Evolutionary conservation across 140 eudicot species (phyloP), one percentile per base, ranked within the genome.

Genomic region (Flaveria floridana): DNA sequence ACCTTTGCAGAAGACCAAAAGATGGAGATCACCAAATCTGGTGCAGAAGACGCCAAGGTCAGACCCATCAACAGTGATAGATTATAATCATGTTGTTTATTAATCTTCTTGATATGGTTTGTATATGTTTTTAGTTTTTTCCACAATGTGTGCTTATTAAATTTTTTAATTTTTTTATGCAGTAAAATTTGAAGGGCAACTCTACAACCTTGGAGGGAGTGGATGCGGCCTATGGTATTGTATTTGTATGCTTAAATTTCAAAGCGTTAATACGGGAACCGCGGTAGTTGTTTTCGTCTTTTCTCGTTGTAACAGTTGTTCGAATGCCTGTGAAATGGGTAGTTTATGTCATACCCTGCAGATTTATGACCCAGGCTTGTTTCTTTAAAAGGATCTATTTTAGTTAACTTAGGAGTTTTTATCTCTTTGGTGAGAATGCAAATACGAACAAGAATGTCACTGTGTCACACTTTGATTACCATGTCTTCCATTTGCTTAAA

Each of bases 11-110:
- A 86, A 65, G 87, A 85, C 82, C 87, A 80, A 57, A 85, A 76
- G 85, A 83, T 86, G 90, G 90, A 86, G 77, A 83, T 73, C 74
- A 74, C 79, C 48, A 86, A 86, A 81, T 42, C 85, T 55, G 87
- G 87, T 73, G 85, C 62, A 55, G 28, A 77, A 9, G 89, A 85
- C 0, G 85, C 77, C 13, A 84, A 78, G 89, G 87, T 85, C 50
- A 67, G 82, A 19, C 68, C 25, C 69, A 19, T 9, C 25, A 72
- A 55, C 26, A 18, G 18, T 53, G 18, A 25, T 50, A 19, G 14
- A 55, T 53, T 55, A 52, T 34, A 6, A 34, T 34, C 41, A 34
- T 34, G 5, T 34, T 72, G 62, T 19, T 18, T 55, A 55, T 55
- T 23, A 16, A 55, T 19, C 28, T 55, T 55, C 13, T 55, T 19